Evolutionary conservation across 306 rosid species (phyloP).

Genomic region (Fragaria vesca): DNA sequence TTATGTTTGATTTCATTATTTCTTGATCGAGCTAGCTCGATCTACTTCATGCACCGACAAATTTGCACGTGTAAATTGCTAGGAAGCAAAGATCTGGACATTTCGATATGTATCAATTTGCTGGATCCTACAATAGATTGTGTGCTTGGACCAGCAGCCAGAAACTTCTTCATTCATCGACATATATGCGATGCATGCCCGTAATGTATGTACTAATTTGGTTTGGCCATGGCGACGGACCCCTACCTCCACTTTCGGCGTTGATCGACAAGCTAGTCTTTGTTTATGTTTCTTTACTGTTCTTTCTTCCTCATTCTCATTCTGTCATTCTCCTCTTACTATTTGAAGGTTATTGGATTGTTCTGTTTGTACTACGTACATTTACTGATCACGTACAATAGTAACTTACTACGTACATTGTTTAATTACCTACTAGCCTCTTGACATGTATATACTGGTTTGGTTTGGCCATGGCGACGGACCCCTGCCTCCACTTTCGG

Average conservation of each 20-base stretch:
- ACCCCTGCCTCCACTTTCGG: background rate
- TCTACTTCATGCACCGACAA: background rate
- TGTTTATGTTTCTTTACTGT: too few species aligned
- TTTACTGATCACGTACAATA: too few species aligned
- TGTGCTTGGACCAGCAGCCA: background rate
- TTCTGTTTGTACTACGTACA: too few species aligned
- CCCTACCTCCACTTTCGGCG: too few species aligned
- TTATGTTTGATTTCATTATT: background rate
- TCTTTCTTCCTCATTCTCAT: too few species aligned
- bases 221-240: too few species aligned
- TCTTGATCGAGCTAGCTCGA: conserved; percentile 4
- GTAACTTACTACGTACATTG: too few species aligned
- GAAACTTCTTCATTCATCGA: background rate
- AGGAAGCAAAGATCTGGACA: background rate
- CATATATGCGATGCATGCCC: background rate
- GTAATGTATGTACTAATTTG: background rate
- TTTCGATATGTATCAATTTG: background rate
- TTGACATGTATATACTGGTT: background rate
- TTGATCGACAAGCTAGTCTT: too few species aligned
- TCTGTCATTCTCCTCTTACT: too few species aligned
- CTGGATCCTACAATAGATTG: background rate
- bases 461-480: background rate
- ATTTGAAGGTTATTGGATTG: too few species aligned
- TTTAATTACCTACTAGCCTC: too few species aligned
- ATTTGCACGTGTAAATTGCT: background rate